Evolutionary conservation across 768 basidiomycete genomes (phyloP).

Genomic region (Collybia sp.): DNA sequence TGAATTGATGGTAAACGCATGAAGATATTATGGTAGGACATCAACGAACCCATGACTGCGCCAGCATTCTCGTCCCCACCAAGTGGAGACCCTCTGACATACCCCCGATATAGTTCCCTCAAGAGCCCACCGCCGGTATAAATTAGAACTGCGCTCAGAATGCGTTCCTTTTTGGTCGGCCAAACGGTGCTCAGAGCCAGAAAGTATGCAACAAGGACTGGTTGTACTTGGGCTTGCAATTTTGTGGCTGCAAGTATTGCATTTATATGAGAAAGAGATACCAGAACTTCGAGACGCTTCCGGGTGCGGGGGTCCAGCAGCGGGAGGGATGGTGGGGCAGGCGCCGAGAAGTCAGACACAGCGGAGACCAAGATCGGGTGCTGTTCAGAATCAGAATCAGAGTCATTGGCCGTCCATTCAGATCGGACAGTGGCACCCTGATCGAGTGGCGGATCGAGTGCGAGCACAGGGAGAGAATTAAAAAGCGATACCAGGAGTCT

Average conservation of each 20-base stretch:
- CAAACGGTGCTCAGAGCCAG: constrained; percentile 56
- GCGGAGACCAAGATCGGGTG: constrained; percentile 25
- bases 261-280: constrained; percentile 46
- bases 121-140: constrained; percentile 56
- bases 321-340: constrained; percentile 23
- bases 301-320: constrained; percentile 53
- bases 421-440: constrained; percentile 5
- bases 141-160: constrained; percentile 51
- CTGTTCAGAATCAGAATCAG: constrained; percentile 37
- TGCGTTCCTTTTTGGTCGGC: constrained; percentile 49
- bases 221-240: constrained; percentile 30
- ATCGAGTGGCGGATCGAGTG: constrained; percentile 40
- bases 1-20: constrained; percentile 8
- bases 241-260: constrained; percentile 45
- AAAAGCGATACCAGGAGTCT: constrained; percentile 47
- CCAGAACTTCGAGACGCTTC: constrained; percentile 58
- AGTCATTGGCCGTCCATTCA: constrained; percentile 21
- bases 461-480: constrained; percentile 45
- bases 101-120: constrained; percentile 68
- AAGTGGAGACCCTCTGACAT: constrained; percentile 56
- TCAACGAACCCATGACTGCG: constrained; percentile 17
- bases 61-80: constrained; percentile 47
- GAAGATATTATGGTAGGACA: background rate
- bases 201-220: constrained; percentile 52
- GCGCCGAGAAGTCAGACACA: constrained; percentile 29